phyloP scores from a whole-genome alignment of 2,329 filamentous ascomycete species.

The Cladosporium sp. region DNA sequence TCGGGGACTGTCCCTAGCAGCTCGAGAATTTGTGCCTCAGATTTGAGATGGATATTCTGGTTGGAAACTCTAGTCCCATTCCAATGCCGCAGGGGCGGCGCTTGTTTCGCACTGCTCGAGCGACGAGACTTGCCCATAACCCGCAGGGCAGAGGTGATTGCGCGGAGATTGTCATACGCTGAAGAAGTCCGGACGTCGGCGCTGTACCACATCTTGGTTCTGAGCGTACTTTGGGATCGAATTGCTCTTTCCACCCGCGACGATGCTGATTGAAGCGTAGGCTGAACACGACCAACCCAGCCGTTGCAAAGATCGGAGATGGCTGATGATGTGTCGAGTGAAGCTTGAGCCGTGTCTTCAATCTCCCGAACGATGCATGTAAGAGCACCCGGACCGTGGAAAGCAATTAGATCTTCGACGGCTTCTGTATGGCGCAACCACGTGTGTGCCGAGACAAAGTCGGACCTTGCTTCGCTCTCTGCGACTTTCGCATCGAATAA shows the following conservation, averaged over 20 bases:
- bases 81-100: constrained; percentile 35
- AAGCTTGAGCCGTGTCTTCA: not conserved
- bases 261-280: not conserved
- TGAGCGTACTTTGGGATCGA: constrained; percentile 22
- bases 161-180: constrained; percentile 77
- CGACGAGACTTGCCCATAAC: constrained; percentile 66
- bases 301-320: not conserved
- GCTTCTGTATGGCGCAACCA: constrained; percentile 35
- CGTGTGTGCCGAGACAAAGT: constrained; percentile 76
- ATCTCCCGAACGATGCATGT: not conserved
- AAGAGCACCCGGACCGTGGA: not conserved
- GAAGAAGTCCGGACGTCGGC: constrained; percentile 88
- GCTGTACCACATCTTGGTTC: constrained; percentile 99
- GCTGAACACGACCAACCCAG: not conserved
- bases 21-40: constrained; percentile 80
- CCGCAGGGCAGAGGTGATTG: constrained; percentile 80
- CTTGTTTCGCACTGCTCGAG: constrained; percentile 33
- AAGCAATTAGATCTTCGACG: not conserved
- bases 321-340: not conserved
- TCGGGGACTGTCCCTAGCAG: constrained; percentile 75
- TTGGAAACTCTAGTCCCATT: constrained; percentile 41
- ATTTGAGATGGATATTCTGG: constrained; percentile 54
- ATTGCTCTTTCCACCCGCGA: not conserved
- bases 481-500: constrained; percentile 69
- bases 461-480: constrained; percentile 69